phyloP scores from a whole-genome alignment of 1,284 basidiomycete species.

The Entoloma clypeatum region DNA sequence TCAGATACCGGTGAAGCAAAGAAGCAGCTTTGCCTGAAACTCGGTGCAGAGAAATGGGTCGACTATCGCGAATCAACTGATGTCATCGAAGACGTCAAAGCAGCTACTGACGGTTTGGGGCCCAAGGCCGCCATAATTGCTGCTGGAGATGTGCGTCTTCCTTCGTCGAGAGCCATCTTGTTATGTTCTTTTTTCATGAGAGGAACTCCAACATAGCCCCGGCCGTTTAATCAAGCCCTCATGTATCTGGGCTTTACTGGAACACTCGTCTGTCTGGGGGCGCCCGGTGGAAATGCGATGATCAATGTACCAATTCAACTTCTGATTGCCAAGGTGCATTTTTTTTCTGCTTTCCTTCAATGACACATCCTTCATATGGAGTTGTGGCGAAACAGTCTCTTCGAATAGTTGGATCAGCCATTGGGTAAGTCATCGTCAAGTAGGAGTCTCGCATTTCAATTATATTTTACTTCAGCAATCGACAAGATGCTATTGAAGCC shows the following conservation, averaged over 20 bases:
- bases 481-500: slow-evolving; percentile 65
- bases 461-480: slow-evolving; percentile 41
- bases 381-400: slow-evolving; percentile 35
- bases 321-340: slow-evolving; percentile 49
- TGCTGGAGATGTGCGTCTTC: slow-evolving; percentile 37
- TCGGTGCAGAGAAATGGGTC: slow-evolving; percentile 69
- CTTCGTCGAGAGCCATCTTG: neutral
- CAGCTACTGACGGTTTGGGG: slow-evolving; percentile 57
- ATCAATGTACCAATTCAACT: slow-evolving; percentile 51
- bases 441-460: too few species aligned
- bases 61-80: slow-evolving; percentile 61
- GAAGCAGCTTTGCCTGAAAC: slow-evolving; percentile 49
- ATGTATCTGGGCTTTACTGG: slow-evolving; percentile 56
- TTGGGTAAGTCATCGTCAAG: slow-evolving; percentile 59
- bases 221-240: slow-evolving; percentile 63
- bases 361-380: neutral
- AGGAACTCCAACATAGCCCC: slow-evolving; percentile 27
- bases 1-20: slow-evolving; percentile 65
- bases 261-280: slow-evolving; percentile 60
- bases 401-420: slow-evolving; percentile 54
- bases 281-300: slow-evolving; percentile 41
- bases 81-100: slow-evolving; percentile 48
- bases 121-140: slow-evolving; percentile 65
- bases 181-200: slow-evolving; percentile 3
- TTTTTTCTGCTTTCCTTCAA: slow-evolving; percentile 1